phyloP scores from a whole-genome alignment of 371 early-diverging fungal species.

The Rhizopus arrhizus region DNA sequence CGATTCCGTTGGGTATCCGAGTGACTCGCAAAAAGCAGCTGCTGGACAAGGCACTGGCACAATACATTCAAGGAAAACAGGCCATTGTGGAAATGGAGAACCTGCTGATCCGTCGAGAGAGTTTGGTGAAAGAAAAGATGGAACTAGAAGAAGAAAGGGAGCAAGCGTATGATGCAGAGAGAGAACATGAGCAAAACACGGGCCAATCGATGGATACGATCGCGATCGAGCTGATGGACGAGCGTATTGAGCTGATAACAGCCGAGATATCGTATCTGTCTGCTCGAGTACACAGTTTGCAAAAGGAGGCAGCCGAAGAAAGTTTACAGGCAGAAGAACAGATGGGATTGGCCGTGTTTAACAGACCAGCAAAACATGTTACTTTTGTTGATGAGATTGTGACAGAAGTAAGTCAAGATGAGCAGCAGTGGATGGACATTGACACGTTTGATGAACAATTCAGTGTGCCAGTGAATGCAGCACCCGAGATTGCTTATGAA shows the following conservation, averaged over 20 bases:
- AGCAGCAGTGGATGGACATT: constrained; percentile 39
- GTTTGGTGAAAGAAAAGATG: constrained; percentile 61
- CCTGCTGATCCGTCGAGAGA: constrained; percentile 45
- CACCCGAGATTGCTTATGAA: constrained; percentile 65
- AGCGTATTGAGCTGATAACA: constrained; percentile 74
- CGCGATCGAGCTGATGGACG: constrained; percentile 71
- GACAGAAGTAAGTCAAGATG: constrained; percentile 28
- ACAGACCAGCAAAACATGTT: constrained; percentile 41
- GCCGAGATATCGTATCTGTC: constrained; percentile 76
- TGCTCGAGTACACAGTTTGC: constrained; percentile 62
- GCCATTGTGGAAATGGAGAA: constrained; percentile 43
- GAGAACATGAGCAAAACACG: constrained; percentile 46
- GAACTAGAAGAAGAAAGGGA: constrained; percentile 68
- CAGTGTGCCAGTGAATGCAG: constrained; percentile 53
- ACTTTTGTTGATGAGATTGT: constrained; percentile 56
- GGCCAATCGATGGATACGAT: constrained; percentile 47
- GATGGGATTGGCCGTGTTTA: constrained; percentile 14
- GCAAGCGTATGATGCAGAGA: constrained; percentile 56
- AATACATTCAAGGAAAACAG: constrained; percentile 47
- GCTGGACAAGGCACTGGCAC: constrained; percentile 56
- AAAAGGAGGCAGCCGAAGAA: constrained; percentile 58
- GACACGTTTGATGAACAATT: constrained; percentile 59
- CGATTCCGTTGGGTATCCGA: constrained; percentile 28
- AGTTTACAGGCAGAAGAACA: constrained; percentile 39
- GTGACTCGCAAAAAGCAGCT: constrained; percentile 53